Percentiles rank a stretch among this genome's conserved stretches.
These are phyloP conservation scores for Diaporthe sp. DNA, from an alignment of 2,329 filamentous ascomycete species.

Conservation along the genomic window DNA sequence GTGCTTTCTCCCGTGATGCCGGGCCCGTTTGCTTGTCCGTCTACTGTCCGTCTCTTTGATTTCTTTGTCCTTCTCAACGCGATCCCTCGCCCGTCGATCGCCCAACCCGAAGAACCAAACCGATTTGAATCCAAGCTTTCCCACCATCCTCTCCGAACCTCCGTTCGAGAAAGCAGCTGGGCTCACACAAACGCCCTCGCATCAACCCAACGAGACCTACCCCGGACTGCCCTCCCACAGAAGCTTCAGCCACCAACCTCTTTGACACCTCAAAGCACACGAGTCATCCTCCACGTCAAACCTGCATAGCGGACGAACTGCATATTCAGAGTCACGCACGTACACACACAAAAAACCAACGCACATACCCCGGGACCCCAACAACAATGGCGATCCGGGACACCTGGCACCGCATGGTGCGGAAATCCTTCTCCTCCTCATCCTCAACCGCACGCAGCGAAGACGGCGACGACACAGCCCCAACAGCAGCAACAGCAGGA, in stretches of 20 bases:
- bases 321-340: neutral
- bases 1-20: slow-evolving; percentile 2
- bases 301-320: neutral
- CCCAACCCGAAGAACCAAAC: neutral
- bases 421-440: slow-evolving; percentile 33
- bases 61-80: neutral
- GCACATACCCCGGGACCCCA: neutral
- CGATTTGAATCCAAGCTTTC: neutral
- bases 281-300: neutral
- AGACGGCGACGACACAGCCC: slow-evolving; percentile 11
- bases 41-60: slow-evolving; percentile 3
- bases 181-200: neutral
- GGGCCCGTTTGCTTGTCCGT: slow-evolving; percentile 13
- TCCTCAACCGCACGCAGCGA: slow-evolving; percentile 26
- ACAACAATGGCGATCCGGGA: slow-evolving; percentile 33
- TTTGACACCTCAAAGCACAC: neutral
- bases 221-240: neutral
- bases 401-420: slow-evolving; percentile 32
- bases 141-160: neutral
- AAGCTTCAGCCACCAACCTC: slow-evolving; percentile 10
- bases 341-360: neutral
- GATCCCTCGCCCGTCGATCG: neutral
- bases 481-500: neutral
- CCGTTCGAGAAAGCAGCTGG: neutral
- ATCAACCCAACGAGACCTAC: neutral